phyloP scores from a whole-genome alignment of 768 basidiomycete genomes.

The Lactarius quietus region DNA sequence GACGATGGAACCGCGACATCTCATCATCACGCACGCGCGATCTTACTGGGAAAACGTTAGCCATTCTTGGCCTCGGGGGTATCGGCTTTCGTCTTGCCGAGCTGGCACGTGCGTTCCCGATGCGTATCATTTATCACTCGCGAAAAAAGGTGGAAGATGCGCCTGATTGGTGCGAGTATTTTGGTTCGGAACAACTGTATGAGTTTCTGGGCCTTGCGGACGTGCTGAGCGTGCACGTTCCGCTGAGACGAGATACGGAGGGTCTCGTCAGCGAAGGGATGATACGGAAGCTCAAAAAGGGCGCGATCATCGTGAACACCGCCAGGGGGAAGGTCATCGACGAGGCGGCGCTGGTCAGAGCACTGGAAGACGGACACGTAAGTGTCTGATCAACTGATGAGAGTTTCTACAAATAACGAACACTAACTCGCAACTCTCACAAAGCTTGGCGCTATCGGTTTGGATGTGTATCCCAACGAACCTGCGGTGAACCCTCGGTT shows the following conservation, averaged over 20 bases:
- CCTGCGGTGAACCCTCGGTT: conserved; percentile 76
- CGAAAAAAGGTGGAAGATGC: conserved; percentile 53
- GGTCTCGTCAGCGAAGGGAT: conserved; percentile 69
- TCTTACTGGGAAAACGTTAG: conserved; percentile 63
- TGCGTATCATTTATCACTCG: conserved; percentile 84
- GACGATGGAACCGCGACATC: conserved; percentile 58
- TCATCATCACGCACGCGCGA: conserved; percentile 53
- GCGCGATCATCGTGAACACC: conserved; percentile 79
- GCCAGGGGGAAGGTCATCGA: conserved; percentile 90
- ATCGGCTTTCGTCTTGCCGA: conserved; percentile 70
- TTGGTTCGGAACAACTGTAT: conserved; percentile 51
- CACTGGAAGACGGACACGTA: conserved; percentile 85
- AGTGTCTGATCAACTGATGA: conserved; percentile 31
- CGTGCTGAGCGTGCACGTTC: conserved; percentile 83
- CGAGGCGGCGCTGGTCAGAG: conserved; percentile 80
- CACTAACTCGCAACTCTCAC: not conserved
- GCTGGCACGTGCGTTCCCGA: conserved; percentile 75
- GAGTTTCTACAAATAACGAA: not conserved
- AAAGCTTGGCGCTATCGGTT: conserved; percentile 73
- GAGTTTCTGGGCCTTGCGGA: conserved; percentile 69
- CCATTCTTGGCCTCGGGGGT: conserved; percentile 72
- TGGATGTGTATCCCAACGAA: conserved; percentile 87
- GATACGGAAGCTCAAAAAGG: conserved; percentile 74
- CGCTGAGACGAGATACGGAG: conserved; percentile 69
- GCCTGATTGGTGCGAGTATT: conserved; percentile 76